Conservation (phyloP, 2,329 filamentous ascomycete genomes). For the Sporothrix curviconia region DNA sequence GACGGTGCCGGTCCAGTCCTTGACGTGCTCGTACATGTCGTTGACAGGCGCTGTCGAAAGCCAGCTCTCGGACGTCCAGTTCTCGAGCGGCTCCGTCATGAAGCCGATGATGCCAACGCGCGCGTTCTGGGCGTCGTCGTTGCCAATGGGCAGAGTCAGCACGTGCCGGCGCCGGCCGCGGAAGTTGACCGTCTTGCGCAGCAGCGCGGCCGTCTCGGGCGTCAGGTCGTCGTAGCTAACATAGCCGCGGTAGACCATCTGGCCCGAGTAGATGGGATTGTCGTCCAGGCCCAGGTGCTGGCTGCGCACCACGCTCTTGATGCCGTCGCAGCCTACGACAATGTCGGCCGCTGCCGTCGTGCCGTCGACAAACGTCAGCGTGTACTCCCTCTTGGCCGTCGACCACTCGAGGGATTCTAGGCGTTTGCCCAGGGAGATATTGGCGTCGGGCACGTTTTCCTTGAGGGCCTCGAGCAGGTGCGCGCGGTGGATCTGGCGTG, state of each 20-base stretch:
- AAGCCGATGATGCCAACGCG: conserved; percentile 29
- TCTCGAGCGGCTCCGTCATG: conserved; percentile 20
- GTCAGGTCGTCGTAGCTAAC: conserved; percentile 17
- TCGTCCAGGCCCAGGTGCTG: conserved; percentile 43
- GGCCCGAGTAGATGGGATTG: conserved; percentile 45
- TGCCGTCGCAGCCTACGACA: conserved; percentile 60
- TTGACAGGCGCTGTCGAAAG: conserved; percentile 33
- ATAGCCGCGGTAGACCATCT: conserved; percentile 53
- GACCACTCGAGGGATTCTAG: conserved; percentile 9
- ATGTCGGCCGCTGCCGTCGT: conserved; percentile 26
- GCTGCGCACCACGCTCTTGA: conserved; percentile 49
- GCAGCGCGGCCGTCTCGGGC: conserved; percentile 28
- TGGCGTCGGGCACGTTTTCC: conserved; percentile 1
- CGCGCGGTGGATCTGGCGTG: conserved; percentile 18
- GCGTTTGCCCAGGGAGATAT: conserved; percentile 14
- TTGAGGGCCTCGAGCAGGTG: conserved; percentile 15
- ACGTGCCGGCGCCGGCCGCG: conserved; percentile 31
- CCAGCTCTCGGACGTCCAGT: conserved; percentile 19
- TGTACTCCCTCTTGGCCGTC: conserved; percentile 1
- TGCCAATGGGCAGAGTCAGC: conserved; percentile 31
- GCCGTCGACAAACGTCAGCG: conserved; percentile 24
- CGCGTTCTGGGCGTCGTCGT: conserved; percentile 29
- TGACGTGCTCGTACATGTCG: conserved; percentile 35
- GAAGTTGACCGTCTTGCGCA: conserved; percentile 53
- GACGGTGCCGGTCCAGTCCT: conserved; percentile 35